phyloP scores from a whole-genome alignment of 75 land plant species.

The Chamaecyparis obtusa region DNA sequence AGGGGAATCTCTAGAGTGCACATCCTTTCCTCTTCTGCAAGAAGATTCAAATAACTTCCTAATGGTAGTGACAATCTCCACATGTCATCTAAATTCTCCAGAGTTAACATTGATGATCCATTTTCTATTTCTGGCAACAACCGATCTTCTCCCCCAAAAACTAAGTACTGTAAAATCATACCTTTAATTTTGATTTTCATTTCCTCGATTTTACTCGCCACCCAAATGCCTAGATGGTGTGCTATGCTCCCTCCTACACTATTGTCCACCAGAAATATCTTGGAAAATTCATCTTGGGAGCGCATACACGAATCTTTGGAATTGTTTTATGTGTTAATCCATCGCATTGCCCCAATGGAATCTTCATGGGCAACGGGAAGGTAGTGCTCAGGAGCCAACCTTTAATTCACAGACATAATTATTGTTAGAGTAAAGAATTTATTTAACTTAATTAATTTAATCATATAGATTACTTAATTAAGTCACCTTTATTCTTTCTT shows the following conservation, averaged over 20 bases:
- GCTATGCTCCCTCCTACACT: slow-evolving; percentile 44
- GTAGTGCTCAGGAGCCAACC: slow-evolving; percentile 37
- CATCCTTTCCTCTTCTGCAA: not conserved
- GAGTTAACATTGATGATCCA: not conserved
- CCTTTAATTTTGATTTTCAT: not conserved
- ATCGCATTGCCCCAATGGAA: slow-evolving; percentile 8
- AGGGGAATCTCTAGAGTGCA: not conserved
- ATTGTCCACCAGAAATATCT: slow-evolving; percentile 27
- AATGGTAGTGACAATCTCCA: not conserved
- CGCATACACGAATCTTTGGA: not conserved
- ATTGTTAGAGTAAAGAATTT: too few species aligned
- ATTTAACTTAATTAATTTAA: too few species aligned
- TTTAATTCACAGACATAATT: slow-evolving; percentile 34
- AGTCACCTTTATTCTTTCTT: too few species aligned
- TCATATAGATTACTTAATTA: too few species aligned
- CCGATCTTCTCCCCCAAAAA: not conserved
- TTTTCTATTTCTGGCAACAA: not conserved
- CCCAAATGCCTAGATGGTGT: slow-evolving; percentile 12
- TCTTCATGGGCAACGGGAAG: slow-evolving; percentile 41
- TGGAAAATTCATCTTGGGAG: slow-evolving; percentile 9
- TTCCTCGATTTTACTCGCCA: not conserved
- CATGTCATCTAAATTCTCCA: not conserved
- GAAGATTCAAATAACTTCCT: not conserved
- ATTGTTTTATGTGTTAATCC: not conserved
- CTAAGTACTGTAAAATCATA: not conserved